Base-by-base conservation (phyloP, 1,284 basidiomycete genomes). In the Microbotryum intermedium region DNA sequence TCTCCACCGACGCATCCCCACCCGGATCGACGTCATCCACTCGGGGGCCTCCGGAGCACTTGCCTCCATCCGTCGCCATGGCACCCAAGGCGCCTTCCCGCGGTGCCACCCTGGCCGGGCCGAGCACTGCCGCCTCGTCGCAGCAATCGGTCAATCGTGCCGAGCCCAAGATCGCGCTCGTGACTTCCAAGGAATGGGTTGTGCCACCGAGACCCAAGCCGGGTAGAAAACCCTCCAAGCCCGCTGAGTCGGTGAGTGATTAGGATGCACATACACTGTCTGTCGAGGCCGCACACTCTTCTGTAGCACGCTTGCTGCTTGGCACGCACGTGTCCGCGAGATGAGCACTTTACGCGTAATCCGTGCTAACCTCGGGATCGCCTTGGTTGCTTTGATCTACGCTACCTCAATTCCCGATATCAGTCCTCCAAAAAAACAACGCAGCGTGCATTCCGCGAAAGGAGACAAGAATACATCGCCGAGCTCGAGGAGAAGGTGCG, bases 171-270 rank as follows among this genome's bases (percentile, higher is more conserved):
- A 48, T 6, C 52, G 47, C 23, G 25, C 26, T 60, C 30, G 50
- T 20, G 47, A 60, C 59, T 21, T 50, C 54, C 23, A 60, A 68
- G 62, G 63, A 71, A 54, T 71, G 70, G 70, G 57, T 69, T 28
- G 63, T 71, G 0, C 70, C 70, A 18, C 65, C 69, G 2, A 57
- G 70, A 16, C 64, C 68, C 8, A 71, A 71, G 62, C 70, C 70
- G 0, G 69, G 69, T 4, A 52, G 69, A 30, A 70, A 70, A 55
- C 64, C 62, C 51, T 55, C 58, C 16, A 61, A 65, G 43, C 20
- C 25, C 13, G 44, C 50, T 1, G 50, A 11, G 5, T 11, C 46
- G 16, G 28, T 48, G 46, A 23, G 21, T 16, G 46, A 48, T 28
- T 11, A 48, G 18, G 3, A n/a, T n/a, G n/a, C n/a, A n/a, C n/a